These are phyloP conservation scores for Actinomucor elegans DNA, from an alignment of 371 early-diverging fungal species.

Conservation along the genomic window DNA sequence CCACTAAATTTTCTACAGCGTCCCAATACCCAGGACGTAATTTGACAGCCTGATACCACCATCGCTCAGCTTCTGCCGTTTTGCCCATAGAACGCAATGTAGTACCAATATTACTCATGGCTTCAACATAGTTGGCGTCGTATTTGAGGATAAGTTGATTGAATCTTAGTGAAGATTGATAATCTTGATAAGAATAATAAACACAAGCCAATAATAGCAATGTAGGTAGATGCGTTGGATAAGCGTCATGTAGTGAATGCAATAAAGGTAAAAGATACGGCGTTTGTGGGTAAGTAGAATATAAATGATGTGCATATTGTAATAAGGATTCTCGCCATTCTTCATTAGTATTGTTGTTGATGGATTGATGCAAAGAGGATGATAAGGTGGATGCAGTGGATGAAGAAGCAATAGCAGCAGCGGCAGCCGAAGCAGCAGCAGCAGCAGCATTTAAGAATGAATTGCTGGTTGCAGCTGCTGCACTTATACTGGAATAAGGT, in stretches of 20 bases:
- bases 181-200: conserved; percentile 77
- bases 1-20: conserved; percentile 86
- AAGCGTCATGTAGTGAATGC: conserved; percentile 61
- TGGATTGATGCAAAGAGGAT: not conserved
- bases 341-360: conserved; percentile 20
- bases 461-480: conserved; percentile 2
- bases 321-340: conserved; percentile 63
- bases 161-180: conserved; percentile 71
- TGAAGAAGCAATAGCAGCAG: conserved; percentile 27
- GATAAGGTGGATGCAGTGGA: conserved; percentile 13
- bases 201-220: conserved; percentile 85
- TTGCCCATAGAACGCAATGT: conserved; percentile 81
- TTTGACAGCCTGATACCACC: conserved; percentile 86
- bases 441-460: conserved; percentile 25
- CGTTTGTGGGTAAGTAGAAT: conserved; percentile 59
- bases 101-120: conserved; percentile 91
- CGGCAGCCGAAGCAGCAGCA: conserved; percentile 33
- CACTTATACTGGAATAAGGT: conserved; percentile 10
- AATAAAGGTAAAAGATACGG: conserved; percentile 57
- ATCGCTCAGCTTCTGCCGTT: conserved; percentile 75
- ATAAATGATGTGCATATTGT: conserved; percentile 66
- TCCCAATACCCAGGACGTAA: conserved; percentile 92
- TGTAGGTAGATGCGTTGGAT: conserved; percentile 77
- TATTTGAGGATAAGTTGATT: conserved; percentile 79
- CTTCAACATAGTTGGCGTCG: conserved; percentile 87